Conservation (phyloP, 495 filamentous ascomycete species). For the Penicillium daleae region DNA sequence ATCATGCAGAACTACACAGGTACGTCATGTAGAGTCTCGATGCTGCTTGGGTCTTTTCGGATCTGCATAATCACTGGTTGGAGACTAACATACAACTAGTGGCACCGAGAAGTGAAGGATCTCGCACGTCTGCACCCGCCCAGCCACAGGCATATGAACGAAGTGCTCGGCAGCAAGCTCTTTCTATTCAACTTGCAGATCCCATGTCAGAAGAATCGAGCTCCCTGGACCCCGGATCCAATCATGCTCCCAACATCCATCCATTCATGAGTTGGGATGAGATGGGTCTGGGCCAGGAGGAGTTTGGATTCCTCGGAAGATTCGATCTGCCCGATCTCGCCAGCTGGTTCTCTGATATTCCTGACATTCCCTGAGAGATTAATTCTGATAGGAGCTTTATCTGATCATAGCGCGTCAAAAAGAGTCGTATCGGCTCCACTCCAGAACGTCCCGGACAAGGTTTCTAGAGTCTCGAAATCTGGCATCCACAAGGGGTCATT, state of each 20-base stretch:
- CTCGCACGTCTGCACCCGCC: neutral
- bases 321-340: conserved; percentile 45
- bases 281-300: conserved; percentile 28
- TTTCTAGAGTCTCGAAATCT: conserved; percentile 51
- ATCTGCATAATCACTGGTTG: no score
- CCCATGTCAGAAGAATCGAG: neutral
- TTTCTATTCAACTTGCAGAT: conserved; percentile 9
- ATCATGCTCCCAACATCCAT: conserved; percentile 14
- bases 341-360: conserved; percentile 39
- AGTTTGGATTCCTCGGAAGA: conserved; percentile 36
- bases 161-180: neutral
- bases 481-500: conserved; percentile 51
- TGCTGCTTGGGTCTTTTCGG: no score
- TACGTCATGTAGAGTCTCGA: neutral
- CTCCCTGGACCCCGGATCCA: conserved; percentile 9
- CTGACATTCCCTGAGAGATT: conserved; percentile 12
- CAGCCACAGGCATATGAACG: conserved; percentile 13
- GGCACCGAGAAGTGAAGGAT: conserved; percentile 10
- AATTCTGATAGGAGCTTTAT: neutral
- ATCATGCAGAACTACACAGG: conserved; percentile 29
- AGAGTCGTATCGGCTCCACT: conserved; percentile 35
- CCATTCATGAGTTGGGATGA: conserved; percentile 31
- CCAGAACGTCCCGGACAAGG: conserved; percentile 43
- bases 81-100: neutral
- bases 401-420: conserved; percentile 41